A percentile compares a stretch with the other conserved stretches of the same genome.
These are phyloP conservation scores for Neurospora crassa DNA, from an alignment of 2,329 filamentous ascomycete genomes.

Conservation along the genomic window DNA sequence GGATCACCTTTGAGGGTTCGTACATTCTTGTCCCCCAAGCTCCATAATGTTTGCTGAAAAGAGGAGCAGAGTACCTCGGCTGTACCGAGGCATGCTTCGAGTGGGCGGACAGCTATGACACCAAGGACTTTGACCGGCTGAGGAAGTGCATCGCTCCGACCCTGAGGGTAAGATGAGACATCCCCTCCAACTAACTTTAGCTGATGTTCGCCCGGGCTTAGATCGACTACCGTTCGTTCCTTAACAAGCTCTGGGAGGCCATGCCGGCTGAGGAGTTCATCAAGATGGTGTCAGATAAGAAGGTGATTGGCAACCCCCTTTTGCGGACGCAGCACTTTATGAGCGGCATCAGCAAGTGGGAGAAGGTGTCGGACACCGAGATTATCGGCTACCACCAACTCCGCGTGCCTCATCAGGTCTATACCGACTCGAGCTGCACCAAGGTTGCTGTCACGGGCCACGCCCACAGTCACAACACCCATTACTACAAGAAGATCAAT, in stretches of 20 bases:
- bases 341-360: constrained; percentile 45
- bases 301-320: constrained; percentile 50
- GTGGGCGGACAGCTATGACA: constrained; percentile 58
- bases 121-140: constrained; percentile 55
- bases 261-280: constrained; percentile 55
- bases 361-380: constrained; percentile 46
- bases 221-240: constrained; percentile 63
- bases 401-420: constrained; percentile 52
- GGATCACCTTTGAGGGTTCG: constrained; percentile 20
- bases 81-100: constrained; percentile 42
- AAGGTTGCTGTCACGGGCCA: constrained; percentile 49
- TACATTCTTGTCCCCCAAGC: not conserved
- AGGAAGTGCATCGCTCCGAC: constrained; percentile 53
- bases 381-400: constrained; percentile 52
- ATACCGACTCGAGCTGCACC: constrained; percentile 38
- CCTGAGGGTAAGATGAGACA: constrained; percentile 29
- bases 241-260: constrained; percentile 49
- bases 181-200: constrained; percentile 6
- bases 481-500: constrained; percentile 47
- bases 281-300: constrained; percentile 44
- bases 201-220: constrained; percentile 21
- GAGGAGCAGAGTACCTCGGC: constrained; percentile 36
- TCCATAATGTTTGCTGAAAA: constrained; percentile 34
- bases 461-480: constrained; percentile 46
- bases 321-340: constrained; percentile 58